Percentiles rank a stretch among this genome's conserved stretches.
phyloP scores from a whole-genome alignment of 305 asterid genomes.

The Fraxinus dipetala region DNA sequence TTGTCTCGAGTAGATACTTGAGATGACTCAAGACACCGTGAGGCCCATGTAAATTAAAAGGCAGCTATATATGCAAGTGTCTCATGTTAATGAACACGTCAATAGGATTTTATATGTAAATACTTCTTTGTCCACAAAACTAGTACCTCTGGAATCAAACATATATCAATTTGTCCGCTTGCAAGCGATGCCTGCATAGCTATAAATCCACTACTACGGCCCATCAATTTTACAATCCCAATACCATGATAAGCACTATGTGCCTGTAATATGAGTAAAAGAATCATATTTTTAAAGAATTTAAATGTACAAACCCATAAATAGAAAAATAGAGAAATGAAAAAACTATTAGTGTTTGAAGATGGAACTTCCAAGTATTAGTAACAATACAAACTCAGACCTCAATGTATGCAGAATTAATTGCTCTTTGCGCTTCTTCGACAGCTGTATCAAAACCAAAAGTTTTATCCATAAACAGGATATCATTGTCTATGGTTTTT shows the following conservation, averaged over 20 bases:
- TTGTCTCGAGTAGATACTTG: constrained; percentile 75
- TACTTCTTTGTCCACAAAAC: neutral
- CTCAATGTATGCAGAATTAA: constrained; percentile 90
- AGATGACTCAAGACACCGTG: constrained; percentile 85
- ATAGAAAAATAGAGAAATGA: neutral
- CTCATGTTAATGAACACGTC: neutral
- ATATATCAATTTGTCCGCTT: constrained; percentile 95
- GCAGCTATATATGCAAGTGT: constrained; percentile 49
- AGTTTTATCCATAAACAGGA: constrained; percentile 92
- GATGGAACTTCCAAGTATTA: constrained; percentile 11
- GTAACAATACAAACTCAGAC: constrained; percentile 31
- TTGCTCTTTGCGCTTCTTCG: constrained; percentile 98
- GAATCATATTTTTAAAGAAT: constrained; percentile 18
- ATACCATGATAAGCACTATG: constrained; percentile 96
- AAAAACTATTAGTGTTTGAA: constrained; percentile 11
- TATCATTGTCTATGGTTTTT: constrained; percentile 95
- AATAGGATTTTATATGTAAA: neutral
- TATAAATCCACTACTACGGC: constrained; percentile 90
- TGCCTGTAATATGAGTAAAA: constrained; percentile 52
- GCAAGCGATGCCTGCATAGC: constrained; percentile 99
- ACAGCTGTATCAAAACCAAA: constrained; percentile 99
- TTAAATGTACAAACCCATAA: constrained; percentile 5
- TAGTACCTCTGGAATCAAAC: constrained; percentile 91
- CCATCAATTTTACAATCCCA: constrained; percentile 96
- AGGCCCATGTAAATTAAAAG: constrained; percentile 85